Evolutionary conservation across 495 filamentous ascomycete species (phyloP), one percentile per base, ranked within the genome.

Genomic region (Penicillium cinerascens): DNA sequence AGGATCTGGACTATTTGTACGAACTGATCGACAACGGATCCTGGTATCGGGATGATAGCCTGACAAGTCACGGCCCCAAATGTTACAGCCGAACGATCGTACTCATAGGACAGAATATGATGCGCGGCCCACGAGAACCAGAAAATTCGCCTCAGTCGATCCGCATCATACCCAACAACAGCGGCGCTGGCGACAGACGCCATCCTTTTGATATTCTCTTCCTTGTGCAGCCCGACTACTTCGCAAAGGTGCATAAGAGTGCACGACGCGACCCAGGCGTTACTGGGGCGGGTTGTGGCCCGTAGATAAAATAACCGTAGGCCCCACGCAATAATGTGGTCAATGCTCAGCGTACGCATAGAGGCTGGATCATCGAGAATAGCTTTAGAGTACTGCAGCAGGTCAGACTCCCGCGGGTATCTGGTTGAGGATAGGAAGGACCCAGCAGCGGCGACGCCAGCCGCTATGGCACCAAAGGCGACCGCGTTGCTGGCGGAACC

Each of bases 251-350:
- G 65, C 65, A 70, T 70, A 0, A 23, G 49, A 0, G 67, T 70
- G 48, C 67, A 70, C 1, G 67, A 70, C 6, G 67, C 65, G 37
- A 70, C 59, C 67, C 67, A 70, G n/a, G 67, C 63, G 60, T 63
- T 65, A 42, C 44, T 63, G 2, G 67, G 67, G 1, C 67, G 63
- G 37, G 67, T 65, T 16, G 67, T 70, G 15, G 67, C 65, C 18
- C 67, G 60, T 8, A 70, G 52, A 25, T 70, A 70, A 42, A 70
- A 27, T n/a, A 70, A 42, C 13, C 67, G 60, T 60, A 70, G 55
- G 25, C 60, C 59, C 67, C 67, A 70, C 5, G 67, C 67, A 23
- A 70, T 22, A 48, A 70, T 58, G 17, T 70, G 67, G 50, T 70
- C 67, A 23, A 68, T 59, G 11, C 65, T 13, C 6, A 37, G 60